Evolutionary conservation across 2,329 filamentous ascomycete species (phyloP).

Genomic region (Acarospora socialis): DNA sequence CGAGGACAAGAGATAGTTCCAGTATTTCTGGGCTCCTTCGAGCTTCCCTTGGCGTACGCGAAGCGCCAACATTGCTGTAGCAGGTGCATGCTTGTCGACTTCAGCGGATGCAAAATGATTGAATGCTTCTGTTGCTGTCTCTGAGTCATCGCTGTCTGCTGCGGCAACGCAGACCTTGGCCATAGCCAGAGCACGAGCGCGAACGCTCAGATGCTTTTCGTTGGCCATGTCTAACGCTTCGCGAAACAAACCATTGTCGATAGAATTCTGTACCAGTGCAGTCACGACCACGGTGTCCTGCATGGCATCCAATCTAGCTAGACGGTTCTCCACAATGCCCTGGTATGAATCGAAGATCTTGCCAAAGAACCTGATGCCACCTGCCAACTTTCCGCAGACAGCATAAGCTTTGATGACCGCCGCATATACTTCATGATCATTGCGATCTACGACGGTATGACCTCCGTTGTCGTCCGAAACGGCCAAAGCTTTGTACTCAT

Average conservation of each 20-base stretch:
- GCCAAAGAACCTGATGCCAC: conserved; percentile 71
- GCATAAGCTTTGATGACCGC: conserved; percentile 85
- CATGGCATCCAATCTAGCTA: conserved; percentile 48
- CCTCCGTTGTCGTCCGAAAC: conserved; percentile 67
- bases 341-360: conserved; percentile 52
- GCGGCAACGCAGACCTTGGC: conserved; percentile 59
- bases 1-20: conserved; percentile 50
- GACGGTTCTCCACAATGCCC: conserved; percentile 31
- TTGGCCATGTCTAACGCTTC: conserved; percentile 64
- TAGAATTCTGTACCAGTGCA: conserved; percentile 66
- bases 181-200: conserved; percentile 49
- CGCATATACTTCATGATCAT: conserved; percentile 77
- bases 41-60: conserved; percentile 73
- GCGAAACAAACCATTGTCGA: conserved; percentile 54
- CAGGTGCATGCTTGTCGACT: conserved; percentile 39
- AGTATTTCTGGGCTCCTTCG: conserved; percentile 61
- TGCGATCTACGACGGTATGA: conserved; percentile 51
- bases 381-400: conserved; percentile 62
- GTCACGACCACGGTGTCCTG: conserved; percentile 57
- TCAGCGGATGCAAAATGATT: conserved; percentile 30
- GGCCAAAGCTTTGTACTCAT: conserved; percentile 83
- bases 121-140: conserved; percentile 51
- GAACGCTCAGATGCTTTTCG: conserved; percentile 39
- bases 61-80: conserved; percentile 74
- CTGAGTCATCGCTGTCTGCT: conserved; percentile 62